Percentiles rank a stretch among this genome's conserved stretches.
Conservation (phyloP, 306 rosid species). For the Begonia masoniana region DNA sequence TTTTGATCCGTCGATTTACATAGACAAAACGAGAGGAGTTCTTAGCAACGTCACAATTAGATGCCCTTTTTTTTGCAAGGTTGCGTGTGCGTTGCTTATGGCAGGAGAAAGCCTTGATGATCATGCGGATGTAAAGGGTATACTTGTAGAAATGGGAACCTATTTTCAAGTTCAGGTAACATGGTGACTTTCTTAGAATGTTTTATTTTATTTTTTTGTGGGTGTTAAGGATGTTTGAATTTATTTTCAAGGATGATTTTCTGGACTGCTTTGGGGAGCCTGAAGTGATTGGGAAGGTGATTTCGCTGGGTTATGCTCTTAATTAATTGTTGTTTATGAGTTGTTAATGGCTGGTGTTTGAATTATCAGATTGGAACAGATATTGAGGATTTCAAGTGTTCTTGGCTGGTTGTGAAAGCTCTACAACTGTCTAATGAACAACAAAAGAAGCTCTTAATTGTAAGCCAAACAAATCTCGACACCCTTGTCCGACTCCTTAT, state of each 20-base stretch:
- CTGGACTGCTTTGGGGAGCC: slow-evolving; percentile 89
- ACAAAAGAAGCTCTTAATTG: slow-evolving; percentile 62
- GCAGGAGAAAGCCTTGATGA: slow-evolving; percentile 26
- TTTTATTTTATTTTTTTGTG: too few species aligned
- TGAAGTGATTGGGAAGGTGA: slow-evolving; percentile 84
- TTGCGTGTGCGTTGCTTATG: slow-evolving; percentile 38
- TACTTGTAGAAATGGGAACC: slow-evolving; percentile 37
- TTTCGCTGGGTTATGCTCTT: not conserved
- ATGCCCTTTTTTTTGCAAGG: slow-evolving; percentile 3
- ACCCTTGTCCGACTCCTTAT: not conserved
- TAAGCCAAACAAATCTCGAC: slow-evolving; percentile 20
- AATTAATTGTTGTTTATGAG: not conserved
- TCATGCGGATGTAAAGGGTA: slow-evolving; percentile 25
- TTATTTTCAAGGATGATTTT: slow-evolving; percentile 63
- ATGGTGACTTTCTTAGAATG: too few species aligned
- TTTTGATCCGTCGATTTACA: too few species aligned
- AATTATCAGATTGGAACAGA: slow-evolving; percentile 80
- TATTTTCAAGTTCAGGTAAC: slow-evolving; percentile 44
- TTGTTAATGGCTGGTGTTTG: slow-evolving; percentile 8
- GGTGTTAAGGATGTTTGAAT: too few species aligned
- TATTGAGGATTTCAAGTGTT: slow-evolving; percentile 94
- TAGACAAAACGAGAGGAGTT: too few species aligned
- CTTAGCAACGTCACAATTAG: too few species aligned
- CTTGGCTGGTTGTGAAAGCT: slow-evolving; percentile 93
- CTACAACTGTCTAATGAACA: slow-evolving; percentile 51